Evolutionary conservation across 768 basidiomycete genomes (phyloP), one percentile per base, ranked within the genome.

Genomic region (Kwoniella pini): DNA sequence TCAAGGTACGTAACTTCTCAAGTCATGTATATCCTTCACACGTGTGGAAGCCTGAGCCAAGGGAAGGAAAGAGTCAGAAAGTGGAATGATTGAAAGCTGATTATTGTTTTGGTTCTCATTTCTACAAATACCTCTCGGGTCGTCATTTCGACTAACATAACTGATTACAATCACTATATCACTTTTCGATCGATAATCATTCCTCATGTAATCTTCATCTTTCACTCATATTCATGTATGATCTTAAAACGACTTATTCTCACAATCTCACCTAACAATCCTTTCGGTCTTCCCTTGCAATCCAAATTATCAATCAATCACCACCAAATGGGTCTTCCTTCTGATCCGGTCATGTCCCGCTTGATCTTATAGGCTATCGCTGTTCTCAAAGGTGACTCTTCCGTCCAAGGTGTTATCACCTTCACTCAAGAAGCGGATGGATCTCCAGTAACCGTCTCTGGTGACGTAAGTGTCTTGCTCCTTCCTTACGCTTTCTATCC

Each of bases 301-400:
- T n/a, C n/a, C n/a, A n/a, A n/a, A n/a, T n/a, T n/a, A n/a, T n/a
- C n/a, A n/a, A n/a, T n/a, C n/a, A n/a, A n/a, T n/a, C n/a, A n/a
- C n/a, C n/a, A n/a, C n/a, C n/a, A n/a, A n/a, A n/a, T n/a, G n/a
- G n/a, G n/a, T n/a, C n/a, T n/a, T n/a, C n/a, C n/a, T n/a, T n/a
- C n/a, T n/a, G n/a, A n/a, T n/a, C n/a, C n/a, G n/a, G n/a, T n/a
- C n/a, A n/a, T n/a, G n/a, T n/a, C n/a, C n/a, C n/a, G n/a, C n/a
- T n/a, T n/a, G n/a, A n/a, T n/a, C n/a, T n/a, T 65, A 85, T 67
- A 86, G 85, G 85, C 85, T 24, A 79, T 83, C 33, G 87, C 83
- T 1, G 82, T 88, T 40, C 79, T 91, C 63, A 82, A 81, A 54
- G 87, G 87, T 39, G 82, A 83, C 67, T 84, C 85, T 3, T 75